A percentile compares a stretch with the other conserved stretches of the same genome.
Evolutionary conservation across 768 basidiomycete genomes (phyloP).

Genomic region (Sarcodon sp.): DNA sequence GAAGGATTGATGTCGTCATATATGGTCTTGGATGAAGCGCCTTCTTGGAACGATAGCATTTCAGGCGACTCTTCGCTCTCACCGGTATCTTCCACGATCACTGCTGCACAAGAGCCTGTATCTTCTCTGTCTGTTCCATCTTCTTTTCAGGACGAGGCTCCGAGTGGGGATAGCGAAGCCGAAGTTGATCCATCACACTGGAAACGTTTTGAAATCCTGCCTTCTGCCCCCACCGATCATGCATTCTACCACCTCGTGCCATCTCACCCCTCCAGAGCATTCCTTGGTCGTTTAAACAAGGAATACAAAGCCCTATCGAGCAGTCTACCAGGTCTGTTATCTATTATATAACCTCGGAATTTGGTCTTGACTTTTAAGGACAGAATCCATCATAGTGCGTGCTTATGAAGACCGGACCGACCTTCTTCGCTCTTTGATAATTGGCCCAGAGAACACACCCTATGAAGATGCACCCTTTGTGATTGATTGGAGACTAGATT

Average conservation of each 20-base stretch:
- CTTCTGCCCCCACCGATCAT: slow-evolving; percentile 72
- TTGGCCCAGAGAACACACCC: slow-evolving; percentile 91
- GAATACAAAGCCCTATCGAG: slow-evolving; percentile 73
- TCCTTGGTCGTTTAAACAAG: slow-evolving; percentile 62
- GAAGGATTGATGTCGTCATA: background rate
- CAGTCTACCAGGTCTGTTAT: slow-evolving; percentile 65
- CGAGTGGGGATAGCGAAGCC: slow-evolving; percentile 9
- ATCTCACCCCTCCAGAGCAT: slow-evolving; percentile 56
- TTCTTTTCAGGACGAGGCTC: background rate
- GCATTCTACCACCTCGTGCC: slow-evolving; percentile 56
- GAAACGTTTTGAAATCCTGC: slow-evolving; percentile 73
- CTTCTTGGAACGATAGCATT: background rate
- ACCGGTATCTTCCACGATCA: background rate
- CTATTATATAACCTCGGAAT: background rate
- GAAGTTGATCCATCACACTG: slow-evolving; percentile 35
- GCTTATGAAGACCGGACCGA: slow-evolving; percentile 86
- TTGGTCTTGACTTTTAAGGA: background rate
- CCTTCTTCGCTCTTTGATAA: slow-evolving; percentile 76
- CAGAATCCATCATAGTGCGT: slow-evolving; percentile 81
- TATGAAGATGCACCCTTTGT: slow-evolving; percentile 92
- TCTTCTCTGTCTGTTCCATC: background rate
- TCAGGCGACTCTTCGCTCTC: background rate
- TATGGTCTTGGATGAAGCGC: background rate
- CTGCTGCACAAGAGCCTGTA: background rate
- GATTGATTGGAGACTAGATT: slow-evolving; percentile 87